These are phyloP conservation scores for Escovopsis sp. DNA, from an alignment of 2,329 filamentous ascomycete species.

Conservation along the genomic window DNA sequence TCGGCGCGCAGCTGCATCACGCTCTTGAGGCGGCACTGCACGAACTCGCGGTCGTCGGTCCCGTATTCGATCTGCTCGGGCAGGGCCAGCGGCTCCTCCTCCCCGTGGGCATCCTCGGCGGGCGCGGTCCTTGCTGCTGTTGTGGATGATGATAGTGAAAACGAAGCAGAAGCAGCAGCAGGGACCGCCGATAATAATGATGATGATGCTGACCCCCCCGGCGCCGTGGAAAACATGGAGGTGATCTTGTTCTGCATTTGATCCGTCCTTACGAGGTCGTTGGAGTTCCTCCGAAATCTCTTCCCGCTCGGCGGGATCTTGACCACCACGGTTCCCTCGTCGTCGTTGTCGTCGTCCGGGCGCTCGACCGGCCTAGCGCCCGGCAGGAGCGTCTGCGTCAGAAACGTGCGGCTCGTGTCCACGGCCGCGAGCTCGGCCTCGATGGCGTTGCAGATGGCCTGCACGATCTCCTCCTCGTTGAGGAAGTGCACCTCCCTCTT, in stretches of 20 bases:
- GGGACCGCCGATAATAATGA: too few species aligned
- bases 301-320: constrained; percentile 24
- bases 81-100: constrained; percentile 21
- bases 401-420: constrained; percentile 85
- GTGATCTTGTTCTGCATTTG: constrained; percentile 86
- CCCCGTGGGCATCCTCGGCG: constrained; percentile 8
- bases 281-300: constrained; percentile 31
- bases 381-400: constrained; percentile 81
- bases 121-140: constrained; percentile 1
- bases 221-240: constrained; percentile 65
- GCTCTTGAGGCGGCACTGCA: constrained; percentile 63
- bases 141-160: too few species aligned
- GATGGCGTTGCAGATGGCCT: constrained; percentile 69
- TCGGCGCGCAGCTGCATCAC: constrained; percentile 70
- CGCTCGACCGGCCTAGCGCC: constrained; percentile 29
- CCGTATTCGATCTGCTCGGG: constrained; percentile 54
- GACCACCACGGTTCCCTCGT: constrained; percentile 14
- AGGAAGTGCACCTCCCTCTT: constrained; percentile 95
- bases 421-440: constrained; percentile 67
- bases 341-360: constrained; percentile 5
- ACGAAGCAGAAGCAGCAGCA: too few species aligned
- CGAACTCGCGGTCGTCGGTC: constrained; percentile 51
- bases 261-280: constrained; percentile 83
- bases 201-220: too few species aligned
- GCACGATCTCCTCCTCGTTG: constrained; percentile 92